A percentile compares a stretch with the other conserved stretches of the same genome.
These are phyloP conservation scores for Sporothrix phasma DNA, from an alignment of 2,329 filamentous ascomycete genomes.

Conservation along the genomic window DNA sequence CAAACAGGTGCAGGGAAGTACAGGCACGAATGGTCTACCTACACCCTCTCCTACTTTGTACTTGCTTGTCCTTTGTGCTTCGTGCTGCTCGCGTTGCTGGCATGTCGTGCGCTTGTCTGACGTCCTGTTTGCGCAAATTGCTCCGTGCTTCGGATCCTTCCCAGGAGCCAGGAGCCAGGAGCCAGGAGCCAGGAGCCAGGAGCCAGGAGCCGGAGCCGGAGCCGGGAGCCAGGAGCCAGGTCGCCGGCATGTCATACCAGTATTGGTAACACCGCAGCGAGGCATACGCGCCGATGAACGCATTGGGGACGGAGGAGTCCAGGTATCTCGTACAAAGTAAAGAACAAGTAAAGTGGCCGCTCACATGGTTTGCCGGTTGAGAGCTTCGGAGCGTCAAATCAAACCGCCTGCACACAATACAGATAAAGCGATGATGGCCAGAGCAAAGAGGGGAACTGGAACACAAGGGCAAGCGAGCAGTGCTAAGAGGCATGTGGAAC, in stretches of 20 bases:
- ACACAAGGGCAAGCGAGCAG: background rate
- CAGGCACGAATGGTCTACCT: background rate
- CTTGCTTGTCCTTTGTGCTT: background rate
- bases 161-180: background rate
- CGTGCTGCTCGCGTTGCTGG: background rate
- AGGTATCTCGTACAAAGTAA: constrained; percentile 1
- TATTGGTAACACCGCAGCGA: background rate
- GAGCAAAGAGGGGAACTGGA: background rate
- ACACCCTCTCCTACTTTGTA: background rate
- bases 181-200: background rate
- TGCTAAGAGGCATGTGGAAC: background rate
- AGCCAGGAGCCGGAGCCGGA: background rate
- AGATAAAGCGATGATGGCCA: background rate
- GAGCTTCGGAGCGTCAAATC: background rate
- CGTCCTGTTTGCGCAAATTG: background rate
- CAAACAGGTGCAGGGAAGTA: background rate
- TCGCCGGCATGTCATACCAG: background rate
- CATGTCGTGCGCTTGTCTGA: background rate
- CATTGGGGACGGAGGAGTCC: background rate
- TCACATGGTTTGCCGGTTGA: background rate
- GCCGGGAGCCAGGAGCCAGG: background rate
- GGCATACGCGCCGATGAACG: background rate
- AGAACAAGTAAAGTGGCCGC: too few relatives aligned
- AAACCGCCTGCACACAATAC: background rate
- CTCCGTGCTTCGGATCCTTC: background rate